Evolutionary conservation across 345 rosid genomes (phyloP).

Genomic region (Hibiscus mutabilis): DNA sequence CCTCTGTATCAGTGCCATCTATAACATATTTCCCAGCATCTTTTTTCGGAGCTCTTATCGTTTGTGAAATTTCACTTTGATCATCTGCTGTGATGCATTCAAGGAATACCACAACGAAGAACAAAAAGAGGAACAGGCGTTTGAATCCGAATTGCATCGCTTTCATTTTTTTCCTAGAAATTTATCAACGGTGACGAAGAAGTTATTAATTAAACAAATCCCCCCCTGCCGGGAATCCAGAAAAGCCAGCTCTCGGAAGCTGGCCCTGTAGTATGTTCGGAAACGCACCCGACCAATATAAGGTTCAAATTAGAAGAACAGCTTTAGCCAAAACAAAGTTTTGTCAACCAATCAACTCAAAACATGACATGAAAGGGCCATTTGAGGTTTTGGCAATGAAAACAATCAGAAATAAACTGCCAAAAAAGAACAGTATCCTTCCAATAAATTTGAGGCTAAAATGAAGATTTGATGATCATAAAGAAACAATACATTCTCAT

Average conservation of each 20-base stretch:
- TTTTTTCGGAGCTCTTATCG: background rate
- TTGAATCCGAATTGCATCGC: background rate
- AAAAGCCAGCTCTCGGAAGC: background rate
- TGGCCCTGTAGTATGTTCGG: background rate
- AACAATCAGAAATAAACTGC: background rate
- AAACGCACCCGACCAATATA: background rate
- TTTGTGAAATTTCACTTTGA: background rate
- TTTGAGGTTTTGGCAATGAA: background rate
- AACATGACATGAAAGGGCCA: background rate
- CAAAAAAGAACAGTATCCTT: background rate
- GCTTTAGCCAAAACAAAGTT: background rate
- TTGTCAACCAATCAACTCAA: background rate
- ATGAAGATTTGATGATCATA: background rate
- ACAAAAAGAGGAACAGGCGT: background rate
- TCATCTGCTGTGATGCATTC: background rate
- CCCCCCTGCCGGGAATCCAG: background rate
- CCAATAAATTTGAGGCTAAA: background rate
- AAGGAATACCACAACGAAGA: background rate
- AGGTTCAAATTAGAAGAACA: background rate
- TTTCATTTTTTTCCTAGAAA: background rate
- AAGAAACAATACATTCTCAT: background rate
- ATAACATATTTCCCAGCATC: background rate
- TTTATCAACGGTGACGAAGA: background rate
- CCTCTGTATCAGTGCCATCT: background rate
- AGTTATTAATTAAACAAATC: background rate